Evolutionary conservation across 495 filamentous ascomycete species (phyloP).

Genomic region (Hyaloscypha finlandica): DNA sequence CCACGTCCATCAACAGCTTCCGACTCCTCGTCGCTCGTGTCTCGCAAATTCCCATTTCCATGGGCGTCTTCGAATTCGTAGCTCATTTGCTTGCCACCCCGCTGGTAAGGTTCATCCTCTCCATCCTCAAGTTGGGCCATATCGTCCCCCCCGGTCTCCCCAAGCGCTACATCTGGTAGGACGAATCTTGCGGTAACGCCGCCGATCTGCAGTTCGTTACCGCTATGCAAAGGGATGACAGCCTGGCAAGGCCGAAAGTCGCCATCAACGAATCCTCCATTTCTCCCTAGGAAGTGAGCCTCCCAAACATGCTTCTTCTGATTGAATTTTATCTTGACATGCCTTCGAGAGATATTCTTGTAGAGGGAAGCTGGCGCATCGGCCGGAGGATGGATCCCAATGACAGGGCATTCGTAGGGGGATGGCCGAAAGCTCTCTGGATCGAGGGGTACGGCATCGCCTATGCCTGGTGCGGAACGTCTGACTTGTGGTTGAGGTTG

Average conservation of each 20-base stretch:
- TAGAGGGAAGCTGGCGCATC: conserved; percentile 57
- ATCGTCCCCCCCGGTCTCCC: conserved; percentile 67
- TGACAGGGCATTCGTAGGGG: conserved; percentile 68
- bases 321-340: conserved; percentile 83
- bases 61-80: conserved; percentile 65
- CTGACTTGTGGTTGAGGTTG: conserved; percentile 38
- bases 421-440: conserved; percentile 53
- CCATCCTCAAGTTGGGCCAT: conserved; percentile 17
- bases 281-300: conserved; percentile 77
- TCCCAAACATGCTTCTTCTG: conserved; percentile 73
- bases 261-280: conserved; percentile 83
- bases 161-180: conserved; percentile 69
- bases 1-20: conserved; percentile 30
- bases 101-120: conserved; percentile 50
- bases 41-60: conserved; percentile 47
- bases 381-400: conserved; percentile 78
- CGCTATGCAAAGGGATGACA: conserved; percentile 66
- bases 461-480: conserved; percentile 52
- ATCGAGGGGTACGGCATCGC: conserved; percentile 51
- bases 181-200: conserved; percentile 72
- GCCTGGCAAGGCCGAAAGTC: conserved; percentile 63
- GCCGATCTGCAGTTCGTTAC: conserved; percentile 76
- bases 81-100: conserved; percentile 61
- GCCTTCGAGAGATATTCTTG: conserved; percentile 81
- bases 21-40: conserved; percentile 51